Evolutionary conservation across 352 stramenopile species (phyloP).

Genomic region (Pythium folliculosum): DNA sequence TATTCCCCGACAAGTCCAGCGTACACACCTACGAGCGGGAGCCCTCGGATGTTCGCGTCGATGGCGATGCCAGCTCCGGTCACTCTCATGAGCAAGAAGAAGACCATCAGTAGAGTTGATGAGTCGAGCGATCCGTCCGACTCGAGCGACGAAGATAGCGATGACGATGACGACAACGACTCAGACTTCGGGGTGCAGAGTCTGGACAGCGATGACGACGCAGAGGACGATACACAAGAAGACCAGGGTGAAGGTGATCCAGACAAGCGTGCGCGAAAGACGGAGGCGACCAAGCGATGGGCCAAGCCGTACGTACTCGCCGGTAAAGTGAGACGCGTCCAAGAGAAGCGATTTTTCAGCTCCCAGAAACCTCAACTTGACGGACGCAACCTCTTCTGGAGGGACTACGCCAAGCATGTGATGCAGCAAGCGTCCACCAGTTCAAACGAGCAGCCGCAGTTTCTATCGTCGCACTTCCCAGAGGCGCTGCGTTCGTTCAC

Average conservation of each 20-base stretch:
- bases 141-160: neutral
- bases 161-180: slow-evolving; percentile 2
- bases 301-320: slow-evolving; percentile 36
- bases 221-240: slow-evolving; percentile 12
- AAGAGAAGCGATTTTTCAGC: slow-evolving; percentile 44
- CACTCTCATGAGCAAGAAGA: neutral
- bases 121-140: neutral
- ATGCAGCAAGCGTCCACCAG: neutral
- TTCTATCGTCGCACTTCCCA: slow-evolving; percentile 62
- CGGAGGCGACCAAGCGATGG: slow-evolving; percentile 5
- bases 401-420: slow-evolving; percentile 52
- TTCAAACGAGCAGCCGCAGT: slow-evolving; percentile 16
- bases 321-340: slow-evolving; percentile 47
- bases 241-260: slow-evolving; percentile 13
- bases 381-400: slow-evolving; percentile 61
- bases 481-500: slow-evolving; percentile 45
- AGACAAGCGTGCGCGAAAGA: slow-evolving; percentile 3
- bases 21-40: neutral
- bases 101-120: neutral
- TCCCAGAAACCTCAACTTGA: slow-evolving; percentile 34
- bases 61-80: neutral
- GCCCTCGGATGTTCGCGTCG: neutral
- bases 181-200: slow-evolving; percentile 11
- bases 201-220: slow-evolving; percentile 13
- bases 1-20: neutral